Conservation (phyloP, 2,329 filamentous ascomycete genomes). For the Colletotrichum viniferum region DNA sequence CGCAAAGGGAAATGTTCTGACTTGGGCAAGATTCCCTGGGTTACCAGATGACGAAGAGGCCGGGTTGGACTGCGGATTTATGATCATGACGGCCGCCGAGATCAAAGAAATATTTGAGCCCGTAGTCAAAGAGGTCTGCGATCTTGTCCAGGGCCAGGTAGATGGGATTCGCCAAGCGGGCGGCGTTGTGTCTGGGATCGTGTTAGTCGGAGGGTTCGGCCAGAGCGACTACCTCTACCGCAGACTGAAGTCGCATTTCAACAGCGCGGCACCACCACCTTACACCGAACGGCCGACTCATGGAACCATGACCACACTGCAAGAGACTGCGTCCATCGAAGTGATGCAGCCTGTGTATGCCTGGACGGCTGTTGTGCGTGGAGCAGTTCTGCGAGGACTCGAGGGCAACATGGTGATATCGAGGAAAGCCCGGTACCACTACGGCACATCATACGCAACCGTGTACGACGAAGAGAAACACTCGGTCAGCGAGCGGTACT, state of each 20-base stretch:
- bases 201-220: conserved; percentile 82
- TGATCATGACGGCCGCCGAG: conserved; percentile 72
- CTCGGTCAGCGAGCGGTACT: conserved; percentile 74
- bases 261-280: conserved; percentile 59
- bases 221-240: conserved; percentile 79
- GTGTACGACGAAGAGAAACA: conserved; percentile 80
- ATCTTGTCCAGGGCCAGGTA: conserved; percentile 71
- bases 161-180: conserved; percentile 65
- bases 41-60: conserved; percentile 77
- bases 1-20: not conserved
- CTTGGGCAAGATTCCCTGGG: conserved; percentile 64
- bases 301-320: conserved; percentile 50
- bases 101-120: conserved; percentile 78
- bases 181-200: conserved; percentile 72
- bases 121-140: conserved; percentile 72
- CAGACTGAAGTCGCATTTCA: conserved; percentile 72
- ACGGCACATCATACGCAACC: conserved; percentile 82
- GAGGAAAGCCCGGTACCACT: conserved; percentile 75
- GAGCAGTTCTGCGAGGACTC: conserved; percentile 75
- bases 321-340: conserved; percentile 66
- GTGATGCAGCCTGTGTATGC: conserved; percentile 84
- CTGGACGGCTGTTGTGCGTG: conserved; percentile 81
- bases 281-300: conserved; percentile 76
- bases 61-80: conserved; percentile 76
- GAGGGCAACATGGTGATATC: conserved; percentile 83